phyloP scores from a whole-genome alignment of 2,329 filamentous ascomycete genomes.

The Dactylonectria estremocensis region DNA sequence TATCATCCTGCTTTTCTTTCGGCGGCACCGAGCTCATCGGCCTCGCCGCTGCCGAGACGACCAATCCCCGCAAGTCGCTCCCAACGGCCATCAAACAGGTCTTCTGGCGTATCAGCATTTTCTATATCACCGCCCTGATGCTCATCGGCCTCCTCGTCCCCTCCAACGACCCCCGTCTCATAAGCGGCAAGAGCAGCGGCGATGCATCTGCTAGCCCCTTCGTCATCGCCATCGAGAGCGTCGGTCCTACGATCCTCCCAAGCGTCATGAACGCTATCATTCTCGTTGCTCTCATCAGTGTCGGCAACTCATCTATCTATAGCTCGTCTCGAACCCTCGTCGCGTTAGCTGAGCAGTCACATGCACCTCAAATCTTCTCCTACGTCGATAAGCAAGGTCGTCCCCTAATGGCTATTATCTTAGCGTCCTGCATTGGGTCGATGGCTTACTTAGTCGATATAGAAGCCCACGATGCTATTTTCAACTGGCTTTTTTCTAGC shows the following conservation, averaged over 20 bases:
- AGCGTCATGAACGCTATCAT: constrained; percentile 95
- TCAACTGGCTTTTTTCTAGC: constrained; percentile 68
- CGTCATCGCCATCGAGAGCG: constrained; percentile 90
- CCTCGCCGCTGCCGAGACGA: constrained; percentile 76
- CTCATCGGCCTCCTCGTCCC: constrained; percentile 88
- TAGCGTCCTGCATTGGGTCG: constrained; percentile 67
- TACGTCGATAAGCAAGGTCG: background rate
- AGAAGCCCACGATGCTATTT: background rate
- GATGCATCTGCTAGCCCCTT: constrained; percentile 89
- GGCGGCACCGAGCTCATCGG: constrained; percentile 83
- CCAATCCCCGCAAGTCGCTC: constrained; percentile 71
- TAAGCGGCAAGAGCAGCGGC: constrained; percentile 67
- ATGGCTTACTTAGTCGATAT: background rate
- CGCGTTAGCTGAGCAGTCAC: background rate
- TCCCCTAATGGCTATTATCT: background rate
- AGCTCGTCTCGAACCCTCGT: constrained; percentile 74
- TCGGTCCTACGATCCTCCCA: constrained; percentile 83
- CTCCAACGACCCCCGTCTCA: constrained; percentile 75
- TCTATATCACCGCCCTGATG: constrained; percentile 87
- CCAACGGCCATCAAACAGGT: constrained; percentile 93
- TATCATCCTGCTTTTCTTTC: constrained; percentile 82
- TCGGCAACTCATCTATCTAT: constrained; percentile 92
- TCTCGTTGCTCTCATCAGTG: constrained; percentile 88
- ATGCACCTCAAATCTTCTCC: constrained; percentile 63
- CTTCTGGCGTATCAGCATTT: constrained; percentile 92